A percentile compares a stretch with the other conserved stretches of the same genome.
These are phyloP conservation scores for Penicillium sp. DNA, from an alignment of 2,329 filamentous ascomycete genomes.

Conservation along the genomic window DNA sequence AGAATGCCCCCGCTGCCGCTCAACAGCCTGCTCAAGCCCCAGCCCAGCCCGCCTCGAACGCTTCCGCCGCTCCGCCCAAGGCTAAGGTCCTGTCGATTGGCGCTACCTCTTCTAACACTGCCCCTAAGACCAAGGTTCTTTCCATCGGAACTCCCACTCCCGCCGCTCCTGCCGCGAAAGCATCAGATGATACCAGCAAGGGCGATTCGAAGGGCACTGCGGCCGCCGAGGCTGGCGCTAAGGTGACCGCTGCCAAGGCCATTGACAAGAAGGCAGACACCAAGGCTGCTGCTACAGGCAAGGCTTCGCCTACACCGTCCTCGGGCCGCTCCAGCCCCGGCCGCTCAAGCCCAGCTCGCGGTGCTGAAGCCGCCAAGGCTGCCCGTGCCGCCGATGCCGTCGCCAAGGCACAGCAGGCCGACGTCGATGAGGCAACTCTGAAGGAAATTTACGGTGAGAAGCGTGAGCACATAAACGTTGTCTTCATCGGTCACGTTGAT, in stretches of 20 bases:
- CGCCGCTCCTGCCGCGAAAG: conserved; percentile 39
- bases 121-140: conserved; percentile 70
- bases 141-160: conserved; percentile 61
- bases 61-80: conserved; percentile 47
- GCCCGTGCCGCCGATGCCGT: conserved; percentile 77
- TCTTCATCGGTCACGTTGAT: conserved; percentile 97
- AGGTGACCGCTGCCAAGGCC: conserved; percentile 82
- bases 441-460: conserved; percentile 93
- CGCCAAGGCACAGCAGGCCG: conserved; percentile 74
- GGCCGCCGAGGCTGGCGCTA: conserved; percentile 68
- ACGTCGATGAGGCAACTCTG: conserved; percentile 78
- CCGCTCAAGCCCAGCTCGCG: conserved; percentile 71
- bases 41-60: conserved; percentile 47
- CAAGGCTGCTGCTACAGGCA: conserved; percentile 59
- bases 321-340: conserved; percentile 86
- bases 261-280: conserved; percentile 67
- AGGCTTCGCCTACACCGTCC: conserved; percentile 75
- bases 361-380: conserved; percentile 56
- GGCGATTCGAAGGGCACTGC: conserved; percentile 44
- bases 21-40: conserved; percentile 45
- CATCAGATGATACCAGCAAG: conserved; percentile 53
- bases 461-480: conserved; percentile 79
- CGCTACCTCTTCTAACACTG: conserved; percentile 43
- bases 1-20: conserved; percentile 46
- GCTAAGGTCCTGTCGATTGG: conserved; percentile 62